These are phyloP conservation scores for Sherardia arvensis DNA, from an alignment of 257 asterid species.

Conservation along the genomic window DNA sequence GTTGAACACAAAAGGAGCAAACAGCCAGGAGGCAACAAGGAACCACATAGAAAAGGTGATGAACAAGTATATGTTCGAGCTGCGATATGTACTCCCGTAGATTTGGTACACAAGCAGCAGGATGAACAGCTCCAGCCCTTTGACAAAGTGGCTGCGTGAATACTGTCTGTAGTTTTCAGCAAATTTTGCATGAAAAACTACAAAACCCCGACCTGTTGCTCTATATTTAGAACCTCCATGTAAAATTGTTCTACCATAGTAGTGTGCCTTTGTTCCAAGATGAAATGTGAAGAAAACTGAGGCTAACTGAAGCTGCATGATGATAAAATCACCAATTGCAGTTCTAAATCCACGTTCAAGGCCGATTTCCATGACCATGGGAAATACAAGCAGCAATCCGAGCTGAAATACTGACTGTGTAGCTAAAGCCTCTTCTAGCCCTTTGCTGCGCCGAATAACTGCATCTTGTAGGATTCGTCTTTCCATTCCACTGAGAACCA, in stretches of 20 bases:
- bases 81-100: slow-evolving; percentile 62
- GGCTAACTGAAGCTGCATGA: slow-evolving; percentile 96
- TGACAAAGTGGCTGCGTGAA: slow-evolving; percentile 94
- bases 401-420: slow-evolving; percentile 83
- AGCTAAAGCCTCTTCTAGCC: slow-evolving; percentile 86
- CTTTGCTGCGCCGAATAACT: slow-evolving; percentile 53
- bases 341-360: slow-evolving; percentile 90
- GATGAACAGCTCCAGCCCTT: slow-evolving; percentile 81
- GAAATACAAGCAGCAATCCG: slow-evolving; percentile 76
- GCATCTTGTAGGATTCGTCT: slow-evolving; percentile 64
- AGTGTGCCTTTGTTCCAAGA: slow-evolving; percentile 93
- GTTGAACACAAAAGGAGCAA: slow-evolving; percentile 94
- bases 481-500: slow-evolving; percentile 95
- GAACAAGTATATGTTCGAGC: slow-evolving; percentile 61
- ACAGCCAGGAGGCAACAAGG: slow-evolving; percentile 87
- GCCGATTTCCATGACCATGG: slow-evolving; percentile 98
- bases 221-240: slow-evolving; percentile 97
- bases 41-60: slow-evolving; percentile 92
- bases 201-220: slow-evolving; percentile 96
- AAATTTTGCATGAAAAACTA: slow-evolving; percentile 83
- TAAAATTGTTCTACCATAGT: slow-evolving; percentile 71
- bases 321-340: slow-evolving; percentile 79
- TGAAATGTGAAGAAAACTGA: slow-evolving; percentile 95
- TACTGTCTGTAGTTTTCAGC: slow-evolving; percentile 89
- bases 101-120: slow-evolving; percentile 66